Percentiles rank a stretch among this genome's conserved stretches.
Evolutionary conservation across 2,329 filamentous ascomycete species (phyloP).

Genomic region (Macrophomina tecta): DNA sequence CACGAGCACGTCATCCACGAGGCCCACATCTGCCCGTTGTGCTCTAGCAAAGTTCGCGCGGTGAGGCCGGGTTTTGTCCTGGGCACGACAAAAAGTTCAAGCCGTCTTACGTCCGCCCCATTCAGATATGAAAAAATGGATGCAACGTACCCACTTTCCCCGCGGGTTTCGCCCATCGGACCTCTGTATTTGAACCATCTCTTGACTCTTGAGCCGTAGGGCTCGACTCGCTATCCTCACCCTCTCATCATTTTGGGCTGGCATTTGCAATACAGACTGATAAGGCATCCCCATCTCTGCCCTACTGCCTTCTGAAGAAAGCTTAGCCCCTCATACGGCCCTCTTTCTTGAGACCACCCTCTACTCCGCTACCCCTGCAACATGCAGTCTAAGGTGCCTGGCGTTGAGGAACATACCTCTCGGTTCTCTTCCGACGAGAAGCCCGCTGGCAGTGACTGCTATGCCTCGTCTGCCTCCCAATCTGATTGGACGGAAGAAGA

Average conservation of each 20-base stretch:
- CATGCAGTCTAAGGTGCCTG: slow-evolving; percentile 16
- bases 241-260: slow-evolving; percentile 3
- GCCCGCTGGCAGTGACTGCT: slow-evolving; percentile 1
- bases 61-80: slow-evolving; percentile 6
- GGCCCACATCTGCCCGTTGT: slow-evolving; percentile 17
- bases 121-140: slow-evolving; percentile 6
- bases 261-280: background rate
- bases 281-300: no score
- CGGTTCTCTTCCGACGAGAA: slow-evolving; percentile 5
- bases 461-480: background rate
- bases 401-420: slow-evolving; percentile 3
- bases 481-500: slow-evolving; percentile 36
- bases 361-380: no score
- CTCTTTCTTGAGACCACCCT: no score
- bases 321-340: no score
- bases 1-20: slow-evolving; percentile 16
- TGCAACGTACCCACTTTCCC: background rate
- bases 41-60: background rate
- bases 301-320: no score
- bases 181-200: slow-evolving; percentile 20
- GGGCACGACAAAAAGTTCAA: background rate
- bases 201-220: background rate
- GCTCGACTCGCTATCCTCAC: background rate
- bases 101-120: background rate
- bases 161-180: background rate